phyloP scores from a whole-genome alignment of 73 alveolate species.

The Tetrahymena elliotti region DNA sequence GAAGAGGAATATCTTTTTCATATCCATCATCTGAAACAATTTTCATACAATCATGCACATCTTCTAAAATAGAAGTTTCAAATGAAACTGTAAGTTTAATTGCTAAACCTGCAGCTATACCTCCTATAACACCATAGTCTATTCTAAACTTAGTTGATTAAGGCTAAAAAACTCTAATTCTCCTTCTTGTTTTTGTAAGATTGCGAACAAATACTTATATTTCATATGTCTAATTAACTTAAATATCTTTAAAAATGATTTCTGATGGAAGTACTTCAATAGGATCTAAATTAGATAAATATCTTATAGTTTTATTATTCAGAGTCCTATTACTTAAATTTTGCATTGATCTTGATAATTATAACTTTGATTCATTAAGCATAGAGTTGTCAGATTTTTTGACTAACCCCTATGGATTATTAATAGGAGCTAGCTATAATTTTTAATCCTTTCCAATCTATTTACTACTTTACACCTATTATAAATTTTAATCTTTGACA shows the following conservation, averaged over 20 bases:
- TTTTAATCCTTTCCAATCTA: not conserved
- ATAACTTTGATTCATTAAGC: not conserved
- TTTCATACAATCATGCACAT: conserved; percentile 81
- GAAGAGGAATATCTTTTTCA: conserved; percentile 74
- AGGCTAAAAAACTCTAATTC: conserved; percentile 88
- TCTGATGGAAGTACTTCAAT: conserved; percentile 85
- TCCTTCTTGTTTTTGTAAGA: conserved; percentile 78
- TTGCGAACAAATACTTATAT: conserved; percentile 90
- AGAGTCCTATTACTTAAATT: not conserved
- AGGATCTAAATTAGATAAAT: conserved; percentile 48
- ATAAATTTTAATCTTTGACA: not conserved
- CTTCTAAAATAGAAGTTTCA: conserved; percentile 92
- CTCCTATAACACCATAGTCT: conserved; percentile 70
- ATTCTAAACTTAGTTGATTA: conserved; percentile 71
- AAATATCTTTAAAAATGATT: conserved; percentile 87
- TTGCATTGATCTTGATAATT: not conserved
- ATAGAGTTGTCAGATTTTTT: not conserved
- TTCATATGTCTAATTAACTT: conserved; percentile 90
- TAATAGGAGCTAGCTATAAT: not conserved
- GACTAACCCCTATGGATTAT: not conserved
- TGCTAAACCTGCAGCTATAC: conserved; percentile 92
- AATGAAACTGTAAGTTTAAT: conserved; percentile 88
- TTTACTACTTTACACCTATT: not conserved
- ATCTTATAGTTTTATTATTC: not conserved
- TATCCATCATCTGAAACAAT: conserved; percentile 83